These are phyloP conservation scores for Echium plantagineum DNA, from an alignment of 257 asterid genomes.

Conservation along the genomic window DNA sequence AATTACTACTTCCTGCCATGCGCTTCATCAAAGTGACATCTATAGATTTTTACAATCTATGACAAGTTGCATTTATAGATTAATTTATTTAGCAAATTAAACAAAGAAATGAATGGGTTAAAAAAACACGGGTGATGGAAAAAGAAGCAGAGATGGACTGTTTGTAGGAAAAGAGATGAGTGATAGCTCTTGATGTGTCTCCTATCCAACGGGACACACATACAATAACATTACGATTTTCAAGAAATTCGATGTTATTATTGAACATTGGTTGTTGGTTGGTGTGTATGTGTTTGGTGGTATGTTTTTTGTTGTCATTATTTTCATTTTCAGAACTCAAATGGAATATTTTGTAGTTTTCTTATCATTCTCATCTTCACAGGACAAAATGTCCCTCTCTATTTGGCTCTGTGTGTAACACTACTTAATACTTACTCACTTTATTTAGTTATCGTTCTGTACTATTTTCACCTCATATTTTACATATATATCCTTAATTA, in stretches of 20 bases:
- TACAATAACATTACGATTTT: not conserved
- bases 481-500: too few relatives aligned
- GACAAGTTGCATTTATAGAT: too few relatives aligned
- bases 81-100: too few relatives aligned
- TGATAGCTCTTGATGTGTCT: not conserved
- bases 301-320: not conserved
- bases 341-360: not conserved
- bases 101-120: too few relatives aligned
- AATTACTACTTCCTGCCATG: too few relatives aligned
- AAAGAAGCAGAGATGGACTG: not conserved
- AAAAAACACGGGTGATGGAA: not conserved
- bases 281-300: not conserved
- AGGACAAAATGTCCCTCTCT: not conserved
- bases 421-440: too few relatives aligned
- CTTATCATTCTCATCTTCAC: not conserved
- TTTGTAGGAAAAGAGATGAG: not conserved
- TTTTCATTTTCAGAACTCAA: not conserved
- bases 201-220: not conserved
- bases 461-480: too few relatives aligned
- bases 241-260: slow-evolving; percentile 1
- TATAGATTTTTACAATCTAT: too few relatives aligned
- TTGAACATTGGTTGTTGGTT: not conserved
- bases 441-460: too few relatives aligned
- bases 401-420: not conserved
- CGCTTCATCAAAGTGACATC: too few relatives aligned